Evolutionary conservation across 805 yeast genomes (phyloP).

Genomic region (Priceomyces fermenticarens): DNA sequence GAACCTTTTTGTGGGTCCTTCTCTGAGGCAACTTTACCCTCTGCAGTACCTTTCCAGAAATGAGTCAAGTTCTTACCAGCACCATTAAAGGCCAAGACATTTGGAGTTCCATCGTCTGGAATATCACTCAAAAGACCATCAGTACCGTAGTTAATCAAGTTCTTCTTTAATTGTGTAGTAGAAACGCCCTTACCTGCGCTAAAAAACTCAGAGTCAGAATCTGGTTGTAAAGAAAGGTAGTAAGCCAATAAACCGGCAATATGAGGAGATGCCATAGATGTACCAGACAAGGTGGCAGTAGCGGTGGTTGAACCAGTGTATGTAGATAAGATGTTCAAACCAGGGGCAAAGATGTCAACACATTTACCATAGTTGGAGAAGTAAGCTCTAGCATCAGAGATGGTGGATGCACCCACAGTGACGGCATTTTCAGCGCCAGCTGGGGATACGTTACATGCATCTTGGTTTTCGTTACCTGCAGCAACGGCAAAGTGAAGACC

Average conservation of each 20-base stretch:
- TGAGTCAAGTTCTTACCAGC: constrained; percentile 68
- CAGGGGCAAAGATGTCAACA: constrained; percentile 97
- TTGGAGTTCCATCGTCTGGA: constrained; percentile 69
- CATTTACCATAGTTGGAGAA: constrained; percentile 95
- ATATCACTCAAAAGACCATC: constrained; percentile 56
- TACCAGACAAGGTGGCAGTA: constrained; percentile 86
- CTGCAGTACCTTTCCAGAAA: constrained; percentile 49
- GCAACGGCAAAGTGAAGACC: constrained; percentile 95
- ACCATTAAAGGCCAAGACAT: constrained; percentile 75
- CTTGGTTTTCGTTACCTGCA: constrained; percentile 92
- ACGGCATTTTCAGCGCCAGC: constrained; percentile 82
- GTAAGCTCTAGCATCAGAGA: constrained; percentile 86
- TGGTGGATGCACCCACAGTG: constrained; percentile 93
- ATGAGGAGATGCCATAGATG: constrained; percentile 98
- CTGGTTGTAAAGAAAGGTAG: constrained; percentile 84
- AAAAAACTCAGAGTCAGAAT: constrained; percentile 59
- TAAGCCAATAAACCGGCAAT: constrained; percentile 89
- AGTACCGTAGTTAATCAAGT: constrained; percentile 67
- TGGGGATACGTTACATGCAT: constrained; percentile 91
- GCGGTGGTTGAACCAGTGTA: constrained; percentile 75
- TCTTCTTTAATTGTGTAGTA: constrained; percentile 74
- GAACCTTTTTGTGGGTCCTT: not conserved
- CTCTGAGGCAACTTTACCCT: not conserved
- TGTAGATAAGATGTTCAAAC: constrained; percentile 81
- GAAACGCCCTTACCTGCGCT: constrained; percentile 54